Evolutionary conservation across 208 protist genomes (phyloP).

Genomic region (Trypanosoma cruzi): DNA sequence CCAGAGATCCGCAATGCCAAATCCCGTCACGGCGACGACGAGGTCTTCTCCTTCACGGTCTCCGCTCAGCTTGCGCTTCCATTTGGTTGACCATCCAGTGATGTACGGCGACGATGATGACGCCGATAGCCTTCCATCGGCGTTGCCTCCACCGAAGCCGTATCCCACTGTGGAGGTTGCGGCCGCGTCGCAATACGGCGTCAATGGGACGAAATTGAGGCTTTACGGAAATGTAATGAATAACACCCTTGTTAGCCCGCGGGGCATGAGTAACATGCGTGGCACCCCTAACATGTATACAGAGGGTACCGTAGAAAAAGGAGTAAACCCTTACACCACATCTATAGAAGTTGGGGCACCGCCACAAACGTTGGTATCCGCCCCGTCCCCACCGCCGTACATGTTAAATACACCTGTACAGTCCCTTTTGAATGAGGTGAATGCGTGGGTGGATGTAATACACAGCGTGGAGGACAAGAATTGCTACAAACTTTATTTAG

Average conservation of each 20-base stretch:
- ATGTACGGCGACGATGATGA: constrained; percentile 17
- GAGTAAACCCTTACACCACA: too few relatives aligned
- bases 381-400: background rate
- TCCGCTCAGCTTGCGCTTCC: background rate
- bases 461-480: background rate
- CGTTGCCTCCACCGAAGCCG: constrained; percentile 14
- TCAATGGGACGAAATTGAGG: background rate
- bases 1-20: background rate
- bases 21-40: background rate
- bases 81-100: background rate
- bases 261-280: background rate
- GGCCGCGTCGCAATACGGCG: background rate
- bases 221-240: background rate
- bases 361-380: background rate
- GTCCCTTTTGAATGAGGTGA: constrained; percentile 12
- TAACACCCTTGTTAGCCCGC: background rate
- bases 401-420: background rate
- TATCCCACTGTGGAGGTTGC: background rate
- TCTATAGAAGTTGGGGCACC: background rate
- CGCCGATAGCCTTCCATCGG: constrained; percentile 5
- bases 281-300: background rate
- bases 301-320: too few relatives aligned
- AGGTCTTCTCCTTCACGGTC: background rate
- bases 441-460: constrained; percentile 8
- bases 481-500: constrained; percentile 3